Base-by-base conservation (phyloP, 768 basidiomycete genomes). In the Scleroderma citrinum region DNA sequence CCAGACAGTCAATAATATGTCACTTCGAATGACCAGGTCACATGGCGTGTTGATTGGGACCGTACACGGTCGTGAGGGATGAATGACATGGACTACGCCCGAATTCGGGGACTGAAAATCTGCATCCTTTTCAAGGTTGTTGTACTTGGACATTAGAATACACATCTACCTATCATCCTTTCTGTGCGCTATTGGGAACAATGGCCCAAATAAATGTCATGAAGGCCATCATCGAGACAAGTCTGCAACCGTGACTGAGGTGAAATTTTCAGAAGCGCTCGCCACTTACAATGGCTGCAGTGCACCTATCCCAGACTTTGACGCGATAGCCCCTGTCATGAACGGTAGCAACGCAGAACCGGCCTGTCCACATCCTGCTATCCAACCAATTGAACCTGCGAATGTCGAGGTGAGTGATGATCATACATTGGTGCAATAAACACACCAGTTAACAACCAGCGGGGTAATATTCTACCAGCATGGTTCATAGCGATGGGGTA, bases 291-390 rank as follows among this genome's bases (percentile, higher is more conserved):
- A 16, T 12, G 65, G 65, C 53, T 75, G 75, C 49, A 78, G 48
- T 11, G 64, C 60, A 13, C 54, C 55, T 31, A 79, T 79, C 0
- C 76, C 86, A 34, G 80, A 76, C 51, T 72, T 79, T 21, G 73
- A 72, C 6, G 87, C 77, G 21, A 90, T 74, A 2, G 80, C 75
- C 20, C 87, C 86, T 1, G 83, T 83, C 52, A 87, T 73, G 56
- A 90, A 87, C 0, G 88, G 87, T 5, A 89, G 58, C 7, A 85
- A 53, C 0, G 87, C 87, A 36, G 81, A 80, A 16, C 87, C 87
- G 3, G 84, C 80, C 59, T 84, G 82, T 0, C 87, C 86, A 29
- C 81, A 75, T 4, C 78, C 80, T 6, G 81, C 80, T 26, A 83
- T 81, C 82, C 81, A 84, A 8, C 82, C 83, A 31, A 85, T 80